These are phyloP conservation scores for Paraphoma sp. DNA, from an alignment of 2,329 filamentous ascomycete genomes.

Conservation along the genomic window DNA sequence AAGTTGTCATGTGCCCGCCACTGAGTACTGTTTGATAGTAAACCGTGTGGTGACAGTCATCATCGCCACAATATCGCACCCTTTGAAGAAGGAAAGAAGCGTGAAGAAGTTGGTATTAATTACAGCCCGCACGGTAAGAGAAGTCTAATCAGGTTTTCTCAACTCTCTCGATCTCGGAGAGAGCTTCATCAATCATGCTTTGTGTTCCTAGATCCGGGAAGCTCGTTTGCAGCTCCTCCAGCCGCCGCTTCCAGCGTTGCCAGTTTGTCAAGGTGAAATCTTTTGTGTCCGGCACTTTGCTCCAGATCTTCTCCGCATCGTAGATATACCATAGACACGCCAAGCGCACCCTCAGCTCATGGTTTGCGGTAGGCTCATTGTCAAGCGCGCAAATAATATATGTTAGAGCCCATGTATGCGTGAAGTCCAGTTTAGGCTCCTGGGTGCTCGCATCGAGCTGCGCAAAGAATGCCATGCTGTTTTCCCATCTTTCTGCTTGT, in stretches of 20 bases:
- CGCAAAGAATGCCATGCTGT: slow-evolving; percentile 15
- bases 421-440: slow-evolving; percentile 8
- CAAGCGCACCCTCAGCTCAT: slow-evolving; percentile 8
- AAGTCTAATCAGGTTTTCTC: not conserved
- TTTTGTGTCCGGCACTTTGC: not conserved
- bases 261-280: slow-evolving; percentile 7
- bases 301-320: slow-evolving; percentile 14
- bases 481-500: slow-evolving; percentile 9
- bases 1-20: no score
- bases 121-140: no score
- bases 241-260: slow-evolving; percentile 6
- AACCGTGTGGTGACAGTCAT: no score
- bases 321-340: slow-evolving; percentile 17
- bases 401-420: slow-evolving; percentile 4
- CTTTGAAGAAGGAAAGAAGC: no score
- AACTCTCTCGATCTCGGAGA: slow-evolving; percentile 8
- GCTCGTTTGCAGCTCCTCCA: not conserved
- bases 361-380: not conserved
- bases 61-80: no score
- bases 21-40: no score
- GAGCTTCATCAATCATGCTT: slow-evolving; percentile 5
- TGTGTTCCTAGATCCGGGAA: slow-evolving; percentile 1
- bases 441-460: slow-evolving; percentile 10
- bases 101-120: no score
- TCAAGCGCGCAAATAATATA: slow-evolving; percentile 8